Conservation (phyloP, 345 rosid genomes). For the Erysimum cheiranthoides region DNA sequence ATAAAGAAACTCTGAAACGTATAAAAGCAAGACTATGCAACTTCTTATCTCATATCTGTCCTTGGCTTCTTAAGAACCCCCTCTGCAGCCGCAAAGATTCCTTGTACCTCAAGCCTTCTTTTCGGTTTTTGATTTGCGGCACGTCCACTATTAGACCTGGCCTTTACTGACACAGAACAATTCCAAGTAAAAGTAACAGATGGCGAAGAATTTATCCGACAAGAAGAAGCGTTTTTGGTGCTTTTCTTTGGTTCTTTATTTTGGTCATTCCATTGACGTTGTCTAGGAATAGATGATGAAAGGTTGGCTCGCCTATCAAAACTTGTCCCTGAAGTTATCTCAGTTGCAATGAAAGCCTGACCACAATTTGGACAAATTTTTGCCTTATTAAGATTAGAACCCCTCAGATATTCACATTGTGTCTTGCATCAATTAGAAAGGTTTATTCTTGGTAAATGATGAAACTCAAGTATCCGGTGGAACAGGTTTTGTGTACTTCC, state of each 20-base stretch:
- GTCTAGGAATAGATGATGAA: no score
- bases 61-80: not conserved
- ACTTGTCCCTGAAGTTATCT: constrained; percentile 25
- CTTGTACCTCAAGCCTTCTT: not conserved
- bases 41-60: constrained; percentile 4
- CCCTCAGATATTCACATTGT: constrained; percentile 62
- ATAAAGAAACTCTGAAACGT: not conserved
- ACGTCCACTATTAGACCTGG: not conserved
- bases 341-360: constrained; percentile 62
- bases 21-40: not conserved
- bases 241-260: no score
- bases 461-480: not conserved
- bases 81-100: not conserved
- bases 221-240: not conserved
- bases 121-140: not conserved
- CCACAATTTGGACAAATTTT: constrained; percentile 69
- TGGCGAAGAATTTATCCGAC: not conserved
- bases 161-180: not conserved
- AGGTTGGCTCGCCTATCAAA: no score
- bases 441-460: not conserved
- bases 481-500: constrained; percentile 76
- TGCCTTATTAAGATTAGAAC: constrained; percentile 58
- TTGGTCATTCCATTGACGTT: no score
- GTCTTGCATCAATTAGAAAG: constrained; percentile 45
- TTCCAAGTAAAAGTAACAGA: not conserved